A percentile compares a stretch with the other conserved stretches of the same genome.
Evolutionary conservation across 805 yeast genomes (phyloP).

Genomic region (Candida insectorum): DNA sequence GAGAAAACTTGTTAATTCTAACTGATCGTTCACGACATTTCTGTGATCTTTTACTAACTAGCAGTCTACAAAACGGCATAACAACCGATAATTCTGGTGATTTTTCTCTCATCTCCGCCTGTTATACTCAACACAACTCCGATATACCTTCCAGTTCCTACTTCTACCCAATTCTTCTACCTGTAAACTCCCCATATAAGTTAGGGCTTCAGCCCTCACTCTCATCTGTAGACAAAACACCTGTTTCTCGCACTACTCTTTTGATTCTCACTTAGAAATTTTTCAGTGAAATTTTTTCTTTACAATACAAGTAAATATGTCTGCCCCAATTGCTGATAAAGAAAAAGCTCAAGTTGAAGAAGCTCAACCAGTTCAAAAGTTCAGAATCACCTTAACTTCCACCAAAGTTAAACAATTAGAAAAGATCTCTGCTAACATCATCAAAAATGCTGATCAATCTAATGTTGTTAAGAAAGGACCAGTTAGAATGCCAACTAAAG

Average conservation of each 20-base stretch:
- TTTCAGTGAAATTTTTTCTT: conserved; percentile 10
- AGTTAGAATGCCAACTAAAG: conserved; percentile 99
- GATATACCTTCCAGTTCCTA: no score
- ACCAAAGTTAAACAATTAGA: conserved; percentile 98
- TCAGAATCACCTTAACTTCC: conserved; percentile 98
- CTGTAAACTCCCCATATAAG: no score
- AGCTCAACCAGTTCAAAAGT: conserved; percentile 86
- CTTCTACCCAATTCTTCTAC: no score
- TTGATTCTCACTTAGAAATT: conserved; percentile 7
- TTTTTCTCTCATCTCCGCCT: no score
- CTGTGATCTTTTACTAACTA: conserved; percentile 17
- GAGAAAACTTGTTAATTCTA: conserved; percentile 21
- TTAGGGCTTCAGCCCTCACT: conserved; percentile 6
- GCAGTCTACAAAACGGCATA: no score
- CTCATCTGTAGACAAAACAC: no score
- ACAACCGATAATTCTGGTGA: no score
- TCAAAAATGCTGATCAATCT: conserved; percentile 80
- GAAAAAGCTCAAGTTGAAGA: conserved; percentile 86
- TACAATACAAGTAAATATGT: conserved; percentile 47
- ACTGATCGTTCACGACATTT: no score
- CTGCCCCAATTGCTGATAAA: conserved; percentile 74
- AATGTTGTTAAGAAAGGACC: conserved; percentile 96
- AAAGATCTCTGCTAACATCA: conserved; percentile 89
- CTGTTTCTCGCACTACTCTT: conserved; percentile 3
- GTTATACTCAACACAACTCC: no score